Evolutionary conservation across 2,329 filamentous ascomycete genomes (phyloP).

Genomic region (Xylaria sp.): DNA sequence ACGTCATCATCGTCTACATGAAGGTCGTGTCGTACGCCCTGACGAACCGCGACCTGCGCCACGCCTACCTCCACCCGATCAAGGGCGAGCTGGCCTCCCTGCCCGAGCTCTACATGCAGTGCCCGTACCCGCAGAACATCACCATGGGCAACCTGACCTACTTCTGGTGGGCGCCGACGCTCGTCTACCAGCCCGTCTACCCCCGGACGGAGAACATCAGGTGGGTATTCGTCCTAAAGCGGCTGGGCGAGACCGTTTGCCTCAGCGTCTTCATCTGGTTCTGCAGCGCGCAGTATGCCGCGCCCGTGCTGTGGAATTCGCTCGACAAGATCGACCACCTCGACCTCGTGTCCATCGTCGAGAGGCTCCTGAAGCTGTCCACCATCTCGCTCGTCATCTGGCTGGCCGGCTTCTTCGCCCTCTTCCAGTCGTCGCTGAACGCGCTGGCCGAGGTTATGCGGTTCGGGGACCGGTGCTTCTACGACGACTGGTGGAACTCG

Average conservation of each 20-base stretch:
- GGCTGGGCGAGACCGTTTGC: conserved; percentile 74
- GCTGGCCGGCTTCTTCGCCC: conserved; percentile 94
- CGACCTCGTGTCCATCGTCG: conserved; percentile 78
- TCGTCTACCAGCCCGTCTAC: conserved; percentile 97
- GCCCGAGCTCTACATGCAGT: conserved; percentile 79
- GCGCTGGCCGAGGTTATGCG: conserved; percentile 85
- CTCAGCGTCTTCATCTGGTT: conserved; percentile 94
- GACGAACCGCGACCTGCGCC: conserved; percentile 92
- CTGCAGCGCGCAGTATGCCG: conserved; percentile 89
- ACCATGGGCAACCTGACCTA: conserved; percentile 86
- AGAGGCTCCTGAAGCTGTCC: conserved; percentile 90
- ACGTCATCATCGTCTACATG: conserved; percentile 93
- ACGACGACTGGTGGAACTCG: conserved; percentile 98
- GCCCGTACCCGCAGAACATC: conserved; percentile 90
- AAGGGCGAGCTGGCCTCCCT: conserved; percentile 68
- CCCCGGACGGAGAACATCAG: conserved; percentile 80
- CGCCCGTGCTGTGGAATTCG: conserved; percentile 86
- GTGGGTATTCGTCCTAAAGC: conserved; percentile 86
- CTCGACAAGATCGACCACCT: conserved; percentile 83
- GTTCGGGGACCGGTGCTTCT: conserved; percentile 94
- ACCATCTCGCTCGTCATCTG: conserved; percentile 96
- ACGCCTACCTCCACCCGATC: conserved; percentile 80
- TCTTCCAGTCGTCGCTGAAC: conserved; percentile 93
- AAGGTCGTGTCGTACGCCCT: conserved; percentile 96
- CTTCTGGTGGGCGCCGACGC: conserved; percentile 97